Base-by-base conservation (phyloP, 2,329 filamentous ascomycete species). In the Ophiognomonia clavigignenti-juglandacearum region DNA sequence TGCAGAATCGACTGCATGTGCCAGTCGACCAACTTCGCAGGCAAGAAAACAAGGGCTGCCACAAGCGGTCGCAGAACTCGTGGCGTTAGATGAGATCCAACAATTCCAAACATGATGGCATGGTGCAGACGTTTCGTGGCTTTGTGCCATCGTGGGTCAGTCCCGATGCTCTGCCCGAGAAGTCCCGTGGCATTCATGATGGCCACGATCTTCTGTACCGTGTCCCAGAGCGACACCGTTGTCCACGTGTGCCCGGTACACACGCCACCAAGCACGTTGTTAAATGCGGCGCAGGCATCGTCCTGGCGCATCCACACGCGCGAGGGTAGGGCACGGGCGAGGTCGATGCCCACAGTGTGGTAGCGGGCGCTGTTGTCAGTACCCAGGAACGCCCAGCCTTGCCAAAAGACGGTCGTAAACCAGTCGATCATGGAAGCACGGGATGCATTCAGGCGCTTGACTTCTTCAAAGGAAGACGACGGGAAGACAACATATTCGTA, bases 401-500 rank as follows among this genome's bases (percentile, higher is more conserved):
- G 44, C 39, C 39, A 53, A 20, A 45, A 34, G 6, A 23, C 18
- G 8, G 43, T 37, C 10, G 42, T 43, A 20, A 54, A 51, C 23
- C 27, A 56, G n/a, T 47, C 47, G 31, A 51, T 22, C 19, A 39
- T 34, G 2, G 53, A 56, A 4, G 53, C 53, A 26, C 44, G 35
- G 9, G 41, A 23, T 18, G 16, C 19, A 2, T 47, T 45, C 3
- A 55, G 11, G 4, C 39, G 34, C 35, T 55, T 54, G 10, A 56
- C 34, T 23, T 56, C 53, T 19, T 55, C 47, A n/a, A 47, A 56
- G 20, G 24, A 40, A 6, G 43, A 35, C 4, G 43, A 41, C 6
- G 54, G 53, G 23, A 46, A 56, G 4, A 56, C 51, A 1, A 53
- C 44, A 7, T 53, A 45, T 32, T 54, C 53, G 29, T 46, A 49